Conservation (phyloP, 1,139 yeast species). For the Lizanozyma gosingica region DNA sequence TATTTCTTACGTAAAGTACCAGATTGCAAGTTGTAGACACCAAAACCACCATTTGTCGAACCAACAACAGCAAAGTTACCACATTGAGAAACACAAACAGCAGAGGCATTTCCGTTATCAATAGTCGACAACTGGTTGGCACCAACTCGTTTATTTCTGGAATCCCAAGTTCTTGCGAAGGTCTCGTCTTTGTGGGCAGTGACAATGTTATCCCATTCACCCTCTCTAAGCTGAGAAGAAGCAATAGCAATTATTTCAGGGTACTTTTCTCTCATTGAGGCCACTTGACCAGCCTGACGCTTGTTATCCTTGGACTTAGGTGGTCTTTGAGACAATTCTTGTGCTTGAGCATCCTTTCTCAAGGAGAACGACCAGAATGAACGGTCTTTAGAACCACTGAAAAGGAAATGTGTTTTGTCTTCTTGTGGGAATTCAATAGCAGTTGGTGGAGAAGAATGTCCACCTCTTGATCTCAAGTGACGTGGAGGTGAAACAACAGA, state of each 20-base stretch:
- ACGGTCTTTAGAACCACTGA: constrained; percentile 82
- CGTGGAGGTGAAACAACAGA: constrained; percentile 83
- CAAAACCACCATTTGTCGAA: constrained; percentile 84
- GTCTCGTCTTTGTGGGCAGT: constrained; percentile 83
- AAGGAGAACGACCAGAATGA: constrained; percentile 88
- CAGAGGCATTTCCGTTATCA: constrained; percentile 75
- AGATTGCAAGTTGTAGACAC: constrained; percentile 84
- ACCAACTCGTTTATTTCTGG: constrained; percentile 76
- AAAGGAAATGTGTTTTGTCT: constrained; percentile 69
- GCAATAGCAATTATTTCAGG: constrained; percentile 72
- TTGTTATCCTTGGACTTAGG: constrained; percentile 47
- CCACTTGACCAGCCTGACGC: constrained; percentile 48
- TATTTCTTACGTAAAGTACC: constrained; percentile 66
- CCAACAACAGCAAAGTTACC: constrained; percentile 95
- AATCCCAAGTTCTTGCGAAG: constrained; percentile 89
- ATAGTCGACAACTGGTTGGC: constrained; percentile 58
- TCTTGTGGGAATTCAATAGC: constrained; percentile 70
- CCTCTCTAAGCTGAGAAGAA: constrained; percentile 68
- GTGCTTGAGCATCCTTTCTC: constrained; percentile 94
- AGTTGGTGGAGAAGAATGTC: constrained; percentile 89
- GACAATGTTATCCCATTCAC: constrained; percentile 93
- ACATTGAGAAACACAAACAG: constrained; percentile 80
- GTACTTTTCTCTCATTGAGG: constrained; percentile 51
- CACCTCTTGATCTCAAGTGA: constrained; percentile 87
- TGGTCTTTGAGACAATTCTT: constrained; percentile 77